phyloP scores from a whole-genome alignment of 2,329 filamentous ascomycete genomes.

The Raffaelea deltoideospora region DNA sequence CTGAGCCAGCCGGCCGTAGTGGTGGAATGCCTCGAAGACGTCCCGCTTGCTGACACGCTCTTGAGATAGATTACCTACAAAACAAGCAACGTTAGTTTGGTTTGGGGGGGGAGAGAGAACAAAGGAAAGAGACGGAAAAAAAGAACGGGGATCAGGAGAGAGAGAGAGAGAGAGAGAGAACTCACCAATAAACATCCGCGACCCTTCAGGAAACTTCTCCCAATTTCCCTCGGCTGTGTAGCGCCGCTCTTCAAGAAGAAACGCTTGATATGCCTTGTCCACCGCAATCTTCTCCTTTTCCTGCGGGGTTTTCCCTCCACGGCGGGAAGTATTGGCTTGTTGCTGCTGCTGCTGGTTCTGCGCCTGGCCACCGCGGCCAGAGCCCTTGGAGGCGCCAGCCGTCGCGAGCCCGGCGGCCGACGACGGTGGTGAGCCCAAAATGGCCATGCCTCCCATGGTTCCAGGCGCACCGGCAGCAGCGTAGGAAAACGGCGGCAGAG shows the following conservation, averaged over 20 bases:
- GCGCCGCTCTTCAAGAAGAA: slow-evolving; percentile 55
- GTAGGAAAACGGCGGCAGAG: background rate
- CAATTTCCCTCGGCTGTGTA: slow-evolving; percentile 68
- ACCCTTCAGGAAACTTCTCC: slow-evolving; percentile 66
- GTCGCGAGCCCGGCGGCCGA: too few species aligned
- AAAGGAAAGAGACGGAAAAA: slow-evolving; percentile 4
- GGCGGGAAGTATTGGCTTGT: background rate
- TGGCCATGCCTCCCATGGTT: background rate
- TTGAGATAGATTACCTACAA: slow-evolving; percentile 77
- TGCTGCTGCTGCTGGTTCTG: too few species aligned
- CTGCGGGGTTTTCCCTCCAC: background rate
- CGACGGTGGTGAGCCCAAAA: slow-evolving; percentile 1
- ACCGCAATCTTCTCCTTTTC: slow-evolving; percentile 7
- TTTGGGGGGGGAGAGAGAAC: slow-evolving; percentile 13
- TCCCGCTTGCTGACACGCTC: slow-evolving; percentile 90
- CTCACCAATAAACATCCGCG: slow-evolving; percentile 68
- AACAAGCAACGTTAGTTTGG: slow-evolving; percentile 10
- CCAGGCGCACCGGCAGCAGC: slow-evolving; percentile 6
- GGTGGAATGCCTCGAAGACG: slow-evolving; percentile 80
- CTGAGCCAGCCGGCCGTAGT: slow-evolving; percentile 75
- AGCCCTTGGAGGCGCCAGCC: too few species aligned
- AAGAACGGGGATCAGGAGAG: slow-evolving; percentile 12
- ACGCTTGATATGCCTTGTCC: slow-evolving; percentile 54
- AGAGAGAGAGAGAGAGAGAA: slow-evolving; percentile 6
- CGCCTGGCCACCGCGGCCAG: too few species aligned